Evolutionary conservation across 2,329 filamentous ascomycete species (phyloP).

Genomic region (Mollisia scopiformis): DNA sequence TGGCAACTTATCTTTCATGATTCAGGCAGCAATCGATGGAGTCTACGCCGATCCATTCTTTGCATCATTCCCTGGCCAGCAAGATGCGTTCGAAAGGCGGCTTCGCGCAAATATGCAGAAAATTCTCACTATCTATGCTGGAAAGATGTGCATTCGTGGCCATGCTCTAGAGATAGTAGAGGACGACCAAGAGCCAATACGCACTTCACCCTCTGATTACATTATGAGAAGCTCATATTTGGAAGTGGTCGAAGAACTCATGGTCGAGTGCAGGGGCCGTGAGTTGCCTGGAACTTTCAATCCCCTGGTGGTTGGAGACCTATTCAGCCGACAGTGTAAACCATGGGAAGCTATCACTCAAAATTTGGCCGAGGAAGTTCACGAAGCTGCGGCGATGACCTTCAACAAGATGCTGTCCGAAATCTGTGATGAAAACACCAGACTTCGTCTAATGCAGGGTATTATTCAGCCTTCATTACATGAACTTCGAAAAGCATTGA

Average conservation of each 20-base stretch:
- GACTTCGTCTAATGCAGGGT: conserved; percentile 6
- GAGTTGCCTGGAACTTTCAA: conserved; percentile 15
- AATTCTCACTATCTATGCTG: conserved; percentile 11
- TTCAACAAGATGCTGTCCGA: conserved; percentile 7
- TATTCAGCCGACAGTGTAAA: conserved; percentile 14
- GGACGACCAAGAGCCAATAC: neutral
- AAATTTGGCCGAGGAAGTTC: conserved; percentile 9
- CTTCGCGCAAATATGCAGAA: conserved; percentile 18
- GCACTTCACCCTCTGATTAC: too few species aligned
- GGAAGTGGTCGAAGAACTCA: neutral
- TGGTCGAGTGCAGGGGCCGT: conserved; percentile 7
- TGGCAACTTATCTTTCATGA: conserved; percentile 1
- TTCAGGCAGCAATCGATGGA: conserved; percentile 13
- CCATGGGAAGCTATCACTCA: conserved; percentile 12
- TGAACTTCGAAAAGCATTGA: conserved; percentile 3
- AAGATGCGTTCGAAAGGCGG: conserved; percentile 5
- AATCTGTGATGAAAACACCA: conserved; percentile 9
- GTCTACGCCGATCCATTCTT: conserved; percentile 19
- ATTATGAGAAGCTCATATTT: too few species aligned
- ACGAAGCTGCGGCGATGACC: conserved; percentile 6
- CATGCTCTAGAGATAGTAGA: conserved; percentile 8
- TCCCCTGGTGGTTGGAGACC: conserved; percentile 15
- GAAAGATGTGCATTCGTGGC: conserved; percentile 6
- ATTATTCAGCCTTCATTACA: conserved; percentile 8
- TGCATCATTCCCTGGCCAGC: neutral